Evolutionary conservation across 768 basidiomycete genomes (phyloP).

Genomic region (Agaricus sinodeliciosus): DNA sequence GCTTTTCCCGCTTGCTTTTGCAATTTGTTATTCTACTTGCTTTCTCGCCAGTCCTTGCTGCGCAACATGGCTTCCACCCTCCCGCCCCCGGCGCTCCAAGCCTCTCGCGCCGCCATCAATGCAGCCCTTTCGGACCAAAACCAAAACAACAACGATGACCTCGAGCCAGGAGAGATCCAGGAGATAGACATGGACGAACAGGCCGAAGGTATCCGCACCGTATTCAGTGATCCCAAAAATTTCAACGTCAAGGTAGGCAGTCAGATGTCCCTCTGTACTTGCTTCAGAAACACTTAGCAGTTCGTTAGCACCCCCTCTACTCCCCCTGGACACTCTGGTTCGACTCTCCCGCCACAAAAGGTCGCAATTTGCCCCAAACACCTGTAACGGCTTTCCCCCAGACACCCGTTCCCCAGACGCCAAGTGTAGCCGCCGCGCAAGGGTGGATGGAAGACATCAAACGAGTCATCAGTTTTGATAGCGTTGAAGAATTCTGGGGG

Average conservation of each 20-base stretch:
- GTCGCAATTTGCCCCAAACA: slow-evolving; percentile 81
- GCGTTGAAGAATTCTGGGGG: slow-evolving; percentile 99
- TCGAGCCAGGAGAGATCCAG: slow-evolving; percentile 81
- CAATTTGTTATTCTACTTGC: slow-evolving; percentile 7
- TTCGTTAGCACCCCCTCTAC: slow-evolving; percentile 78
- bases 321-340: slow-evolving; percentile 98
- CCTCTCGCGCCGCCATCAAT: slow-evolving; percentile 71
- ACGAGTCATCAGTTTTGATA: slow-evolving; percentile 91
- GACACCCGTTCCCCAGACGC: slow-evolving; percentile 69
- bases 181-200: slow-evolving; percentile 82
- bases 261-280: background rate
- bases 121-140: slow-evolving; percentile 62
- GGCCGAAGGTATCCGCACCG: slow-evolving; percentile 80
- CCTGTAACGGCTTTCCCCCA: slow-evolving; percentile 72
- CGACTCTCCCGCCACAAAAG: slow-evolving; percentile 89
- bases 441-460: slow-evolving; percentile 99
- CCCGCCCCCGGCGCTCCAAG: slow-evolving; percentile 62
- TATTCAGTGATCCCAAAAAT: slow-evolving; percentile 87
- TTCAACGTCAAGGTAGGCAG: slow-evolving; percentile 92
- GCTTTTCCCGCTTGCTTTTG: slow-evolving; percentile 3
- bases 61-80: slow-evolving; percentile 36
- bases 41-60: slow-evolving; percentile 8
- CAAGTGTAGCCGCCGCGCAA: slow-evolving; percentile 64
- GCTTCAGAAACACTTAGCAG: background rate
- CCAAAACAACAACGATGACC: slow-evolving; percentile 25